Percentiles rank a stretch among this genome's conserved stretches.
Conservation (phyloP, 2,329 filamentous ascomycete genomes). For the Fusarium pseudonygamai region DNA sequence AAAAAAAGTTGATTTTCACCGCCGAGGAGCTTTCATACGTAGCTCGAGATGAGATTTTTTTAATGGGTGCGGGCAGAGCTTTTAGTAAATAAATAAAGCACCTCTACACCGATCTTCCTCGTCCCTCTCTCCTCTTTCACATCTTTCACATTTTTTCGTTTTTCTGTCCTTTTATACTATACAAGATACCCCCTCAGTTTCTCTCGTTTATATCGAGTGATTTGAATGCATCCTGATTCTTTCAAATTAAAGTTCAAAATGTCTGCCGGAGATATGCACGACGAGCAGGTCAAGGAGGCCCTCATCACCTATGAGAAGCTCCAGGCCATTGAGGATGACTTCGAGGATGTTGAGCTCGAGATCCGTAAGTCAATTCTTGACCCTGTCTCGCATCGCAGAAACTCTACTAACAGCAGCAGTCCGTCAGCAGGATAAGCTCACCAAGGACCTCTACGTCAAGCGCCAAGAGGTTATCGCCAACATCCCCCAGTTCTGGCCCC, state of each 20-base stretch:
- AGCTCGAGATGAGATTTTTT: constrained; percentile 12
- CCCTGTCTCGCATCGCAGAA: neutral
- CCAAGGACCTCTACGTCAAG: constrained; percentile 77
- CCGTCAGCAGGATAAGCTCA: constrained; percentile 75
- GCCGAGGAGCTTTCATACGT: constrained; percentile 25
- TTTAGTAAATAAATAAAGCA: constrained; percentile 29
- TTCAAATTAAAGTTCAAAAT: constrained; percentile 41
- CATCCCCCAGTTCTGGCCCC: constrained; percentile 93
- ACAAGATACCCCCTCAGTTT: constrained; percentile 23
- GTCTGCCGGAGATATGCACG: constrained; percentile 50
- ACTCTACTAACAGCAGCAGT: constrained; percentile 59
- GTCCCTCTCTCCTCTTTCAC: neutral
- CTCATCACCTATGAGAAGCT: constrained; percentile 78
- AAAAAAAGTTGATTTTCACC: constrained; percentile 42
- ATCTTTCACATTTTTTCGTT: neutral
- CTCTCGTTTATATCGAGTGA: constrained; percentile 11
- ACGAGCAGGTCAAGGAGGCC: constrained; percentile 44
- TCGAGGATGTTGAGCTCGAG: constrained; percentile 83
- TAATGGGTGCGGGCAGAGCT: constrained; percentile 3
- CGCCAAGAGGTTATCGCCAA: constrained; percentile 74
- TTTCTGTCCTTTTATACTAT: neutral
- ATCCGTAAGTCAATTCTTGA: constrained; percentile 69
- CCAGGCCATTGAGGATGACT: constrained; percentile 81
- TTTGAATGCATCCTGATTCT: constrained; percentile 24
- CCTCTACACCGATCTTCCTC: constrained; percentile 10